phyloP scores from a whole-genome alignment of 2,329 filamentous ascomycete species.

The Xylaria sp. region DNA sequence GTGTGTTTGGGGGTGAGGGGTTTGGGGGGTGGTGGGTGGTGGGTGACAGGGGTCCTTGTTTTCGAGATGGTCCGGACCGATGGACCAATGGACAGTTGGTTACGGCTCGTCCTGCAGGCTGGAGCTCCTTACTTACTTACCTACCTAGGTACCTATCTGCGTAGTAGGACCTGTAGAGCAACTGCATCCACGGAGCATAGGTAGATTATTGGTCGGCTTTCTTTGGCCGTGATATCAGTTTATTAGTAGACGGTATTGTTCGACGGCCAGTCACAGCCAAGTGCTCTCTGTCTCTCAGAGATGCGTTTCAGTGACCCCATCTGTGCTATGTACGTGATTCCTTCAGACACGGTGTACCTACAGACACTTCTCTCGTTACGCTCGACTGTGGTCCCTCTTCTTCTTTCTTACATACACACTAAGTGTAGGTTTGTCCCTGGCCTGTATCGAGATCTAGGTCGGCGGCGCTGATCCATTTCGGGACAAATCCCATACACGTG shows the following conservation, averaged over 20 bases:
- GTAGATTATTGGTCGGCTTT: background rate
- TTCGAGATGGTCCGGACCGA: constrained; percentile 19
- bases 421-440: background rate
- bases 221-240: background rate
- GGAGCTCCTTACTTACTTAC: constrained; percentile 3
- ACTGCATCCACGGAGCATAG: no score
- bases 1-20: background rate
- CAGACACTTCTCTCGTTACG: background rate
- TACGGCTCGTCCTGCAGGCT: constrained; percentile 22
- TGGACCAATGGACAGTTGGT: background rate
- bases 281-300: background rate
- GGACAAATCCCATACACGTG: background rate
- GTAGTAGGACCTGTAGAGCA: no score
- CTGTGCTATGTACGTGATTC: background rate
- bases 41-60: constrained; percentile 19
- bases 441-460: constrained; percentile 12
- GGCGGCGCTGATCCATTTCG: constrained; percentile 20
- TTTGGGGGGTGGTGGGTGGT: no score
- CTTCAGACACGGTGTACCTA: background rate
- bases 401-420: background rate
- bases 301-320: background rate
- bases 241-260: background rate
- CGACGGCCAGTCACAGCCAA: background rate
- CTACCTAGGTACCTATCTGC: background rate
- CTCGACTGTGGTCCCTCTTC: background rate